phyloP scores from a whole-genome alignment of 1,284 basidiomycete species.

The Boletus calvinii region DNA sequence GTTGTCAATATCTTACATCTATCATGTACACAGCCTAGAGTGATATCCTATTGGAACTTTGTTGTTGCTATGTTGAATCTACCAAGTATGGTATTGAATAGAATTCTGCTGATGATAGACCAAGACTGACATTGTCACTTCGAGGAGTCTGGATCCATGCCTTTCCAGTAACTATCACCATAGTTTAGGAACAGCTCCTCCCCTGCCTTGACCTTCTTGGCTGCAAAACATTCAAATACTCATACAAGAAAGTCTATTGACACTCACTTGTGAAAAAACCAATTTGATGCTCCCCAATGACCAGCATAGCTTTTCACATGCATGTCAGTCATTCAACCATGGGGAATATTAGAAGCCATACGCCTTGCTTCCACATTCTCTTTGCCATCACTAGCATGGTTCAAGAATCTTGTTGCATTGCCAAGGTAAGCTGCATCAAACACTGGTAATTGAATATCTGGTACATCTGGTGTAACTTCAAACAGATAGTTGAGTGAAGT shows the following conservation, averaged over 20 bases:
- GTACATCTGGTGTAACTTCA: slow-evolving; percentile 27
- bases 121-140: not conserved
- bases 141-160: not conserved
- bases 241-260: not conserved
- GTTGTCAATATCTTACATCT: not conserved
- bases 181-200: slow-evolving; percentile 50
- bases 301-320: slow-evolving; percentile 32
- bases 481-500: slow-evolving; percentile 50
- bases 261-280: slow-evolving; percentile 46
- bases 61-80: not conserved
- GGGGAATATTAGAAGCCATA: slow-evolving; percentile 26
- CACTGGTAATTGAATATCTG: slow-evolving; percentile 21
- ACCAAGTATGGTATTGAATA: no score
- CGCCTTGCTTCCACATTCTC: slow-evolving; percentile 45
- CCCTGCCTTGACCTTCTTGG: slow-evolving; percentile 33
- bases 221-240: slow-evolving; percentile 22
- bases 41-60: not conserved
- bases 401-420: slow-evolving; percentile 57
- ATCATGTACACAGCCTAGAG: not conserved
- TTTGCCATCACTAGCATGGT: slow-evolving; percentile 37
- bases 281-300: slow-evolving; percentile 52
- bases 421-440: slow-evolving; percentile 51
- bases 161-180: slow-evolving; percentile 37
- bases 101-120: no score
- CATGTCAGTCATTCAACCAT: not conserved